These are phyloP conservation scores for Harringtonia aguacate DNA, from an alignment of 2,329 filamentous ascomycete genomes.

Conservation along the genomic window DNA sequence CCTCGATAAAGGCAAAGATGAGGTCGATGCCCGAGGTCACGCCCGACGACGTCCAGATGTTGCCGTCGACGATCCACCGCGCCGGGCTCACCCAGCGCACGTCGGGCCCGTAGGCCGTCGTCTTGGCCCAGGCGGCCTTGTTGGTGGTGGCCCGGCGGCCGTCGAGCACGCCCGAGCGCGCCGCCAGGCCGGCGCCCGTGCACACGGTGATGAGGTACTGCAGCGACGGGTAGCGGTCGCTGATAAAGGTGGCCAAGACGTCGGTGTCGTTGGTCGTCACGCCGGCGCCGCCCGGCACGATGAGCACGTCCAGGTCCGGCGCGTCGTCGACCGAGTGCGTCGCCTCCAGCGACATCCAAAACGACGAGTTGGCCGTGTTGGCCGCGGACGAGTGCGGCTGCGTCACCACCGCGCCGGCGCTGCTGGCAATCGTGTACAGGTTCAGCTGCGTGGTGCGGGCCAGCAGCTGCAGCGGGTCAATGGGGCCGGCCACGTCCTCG, in stretches of 20 bases:
- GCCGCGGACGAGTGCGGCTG: constrained; percentile 9
- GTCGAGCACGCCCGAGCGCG: constrained; percentile 48
- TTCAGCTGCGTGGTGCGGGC: constrained; percentile 16
- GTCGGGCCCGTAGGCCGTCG: constrained; percentile 26
- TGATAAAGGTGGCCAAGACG: constrained; percentile 27
- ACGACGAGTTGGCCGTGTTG: constrained; percentile 23
- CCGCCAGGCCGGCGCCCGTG: constrained; percentile 50
- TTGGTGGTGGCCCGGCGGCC: constrained; percentile 55
- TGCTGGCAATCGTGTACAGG: constrained; percentile 29
- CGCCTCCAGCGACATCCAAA: constrained; percentile 22
- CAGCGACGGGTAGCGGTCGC: constrained; percentile 31
- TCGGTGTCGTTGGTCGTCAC: too few relatives aligned
- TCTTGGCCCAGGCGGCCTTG: constrained; percentile 43
- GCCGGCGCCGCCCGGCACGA: constrained; percentile 55
- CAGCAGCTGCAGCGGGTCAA: constrained; percentile 27
- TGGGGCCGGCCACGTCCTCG: constrained; percentile 34
- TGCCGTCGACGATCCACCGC: constrained; percentile 54
- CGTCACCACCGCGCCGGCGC: constrained; percentile 17
- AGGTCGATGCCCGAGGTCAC: constrained; percentile 15
- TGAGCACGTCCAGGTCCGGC: constrained; percentile 45
- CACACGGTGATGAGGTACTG: constrained; percentile 54
- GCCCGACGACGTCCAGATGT: constrained; percentile 56
- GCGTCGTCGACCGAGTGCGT: constrained; percentile 42
- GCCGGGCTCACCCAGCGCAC: constrained; percentile 52
- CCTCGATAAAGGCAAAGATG: constrained; percentile 10